Evolutionary conservation across 2,329 filamentous ascomycete genomes (phyloP), one percentile per base, ranked within the genome.

Genomic region (Arthrinium puccinioides): DNA sequence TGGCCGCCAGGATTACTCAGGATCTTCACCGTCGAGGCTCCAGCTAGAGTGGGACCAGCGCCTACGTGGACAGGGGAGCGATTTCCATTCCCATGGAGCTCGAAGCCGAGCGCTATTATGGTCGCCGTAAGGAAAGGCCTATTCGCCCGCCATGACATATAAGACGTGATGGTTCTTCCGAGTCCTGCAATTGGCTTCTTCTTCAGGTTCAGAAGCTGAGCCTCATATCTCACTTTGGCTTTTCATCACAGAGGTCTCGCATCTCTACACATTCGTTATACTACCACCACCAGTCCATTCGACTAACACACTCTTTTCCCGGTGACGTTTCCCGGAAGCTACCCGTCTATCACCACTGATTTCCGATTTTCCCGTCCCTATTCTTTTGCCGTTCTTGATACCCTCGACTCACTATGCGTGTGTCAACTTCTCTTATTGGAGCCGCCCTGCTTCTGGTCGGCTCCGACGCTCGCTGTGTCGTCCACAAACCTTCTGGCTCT

Each of bases 361-460:
- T n/a, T n/a, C n/a, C n/a, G n/a, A n/a, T n/a, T n/a, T n/a, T n/a
- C 33, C 26, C 24, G 33, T 36, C 28, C 3, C 19, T 32, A 23
- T 16, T 15, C 14, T 33, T 36, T 6, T 28, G 20, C 33, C 9
- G 33, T 36, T 16, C 28, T 9, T 27, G 13, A 23, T 11, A 25
- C 20, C 13, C 5, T 20, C 21, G n/a, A 9, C 14, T 33, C 44
- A 27, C 5, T 9, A 30, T 30, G 32, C 32, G 33, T 21, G 18
- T 36, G 11, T 36, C 33, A 11, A 26, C 26, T 21, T 25, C 33
- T 25, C 23, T 38, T 19, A 10, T 38, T 11, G 36, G 36, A 20
- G 36, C n/a, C n/a, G n/a, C 36, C 11, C 16, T 38, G 36, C 29
- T 38, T 16, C 36, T 38, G 3, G 30, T 28, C 28, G 36, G 36